These are phyloP conservation scores for Discostella pseudostelligera DNA, from an alignment of 108 stramenopile species.

Conservation along the genomic window DNA sequence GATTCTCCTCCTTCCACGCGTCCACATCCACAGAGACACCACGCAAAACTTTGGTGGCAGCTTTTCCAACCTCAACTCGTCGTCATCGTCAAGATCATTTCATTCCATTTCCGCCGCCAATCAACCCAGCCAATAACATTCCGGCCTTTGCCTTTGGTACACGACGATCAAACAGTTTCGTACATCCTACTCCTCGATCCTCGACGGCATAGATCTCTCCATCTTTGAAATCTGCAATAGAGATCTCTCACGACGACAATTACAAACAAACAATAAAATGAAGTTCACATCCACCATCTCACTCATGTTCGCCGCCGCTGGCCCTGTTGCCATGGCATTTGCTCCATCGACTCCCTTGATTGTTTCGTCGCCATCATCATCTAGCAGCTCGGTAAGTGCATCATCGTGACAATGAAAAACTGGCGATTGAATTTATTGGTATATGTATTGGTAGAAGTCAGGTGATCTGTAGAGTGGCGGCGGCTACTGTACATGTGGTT, in stretches of 20 bases:
- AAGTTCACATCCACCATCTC: slow-evolving; percentile 61
- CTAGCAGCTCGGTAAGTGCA: slow-evolving; percentile 26
- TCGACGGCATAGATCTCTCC: not conserved
- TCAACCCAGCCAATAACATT: no score
- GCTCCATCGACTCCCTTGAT: slow-evolving; percentile 46
- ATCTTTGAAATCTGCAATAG: not conserved
- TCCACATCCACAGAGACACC: not conserved
- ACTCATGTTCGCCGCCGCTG: slow-evolving; percentile 45
- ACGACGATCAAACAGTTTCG: no score
- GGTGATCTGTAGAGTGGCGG: no score
- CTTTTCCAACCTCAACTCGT: not conserved
- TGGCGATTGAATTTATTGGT: no score
- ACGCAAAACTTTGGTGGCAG: not conserved
- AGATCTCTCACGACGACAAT: slow-evolving; percentile 4
- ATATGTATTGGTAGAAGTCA: no score
- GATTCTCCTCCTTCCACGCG: slow-evolving; percentile 1
- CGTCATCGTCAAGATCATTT: no score
- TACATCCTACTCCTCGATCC: not conserved
- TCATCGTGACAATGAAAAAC: no score
- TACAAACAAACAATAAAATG: slow-evolving; percentile 49
- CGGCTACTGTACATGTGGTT: no score
- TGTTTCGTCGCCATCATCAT: slow-evolving; percentile 15
- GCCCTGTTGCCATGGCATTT: slow-evolving; percentile 48
- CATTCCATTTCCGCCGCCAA: no score
- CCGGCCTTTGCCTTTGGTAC: no score